phyloP scores from a whole-genome alignment of 345 rosid species.

The Punica granatum region DNA sequence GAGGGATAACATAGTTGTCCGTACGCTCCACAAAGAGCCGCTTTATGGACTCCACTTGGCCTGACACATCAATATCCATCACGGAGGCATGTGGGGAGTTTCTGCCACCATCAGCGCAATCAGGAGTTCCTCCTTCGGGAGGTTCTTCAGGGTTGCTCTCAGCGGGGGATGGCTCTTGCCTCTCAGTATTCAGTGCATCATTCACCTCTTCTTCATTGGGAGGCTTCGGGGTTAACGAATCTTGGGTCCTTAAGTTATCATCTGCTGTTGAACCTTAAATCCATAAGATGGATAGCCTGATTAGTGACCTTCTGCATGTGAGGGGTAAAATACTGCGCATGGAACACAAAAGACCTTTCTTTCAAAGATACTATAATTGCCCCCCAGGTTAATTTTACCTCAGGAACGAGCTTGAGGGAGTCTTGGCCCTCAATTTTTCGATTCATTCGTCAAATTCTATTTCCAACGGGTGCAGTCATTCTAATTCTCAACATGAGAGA shows the following conservation, averaged over 20 bases:
- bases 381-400: neutral
- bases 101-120: constrained; percentile 5
- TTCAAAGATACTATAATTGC: neutral
- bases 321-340: neutral
- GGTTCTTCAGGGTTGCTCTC: constrained; percentile 20
- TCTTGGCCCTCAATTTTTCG: neutral
- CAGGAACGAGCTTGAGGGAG: neutral
- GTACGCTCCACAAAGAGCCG: constrained; percentile 43
- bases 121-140: constrained; percentile 16
- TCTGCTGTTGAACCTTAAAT: constrained; percentile 26
- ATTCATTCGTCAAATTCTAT: neutral
- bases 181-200: constrained; percentile 22
- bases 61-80: constrained; percentile 37
- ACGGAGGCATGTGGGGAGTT: constrained; percentile 24
- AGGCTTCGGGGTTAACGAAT: constrained; percentile 30
- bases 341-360: neutral
- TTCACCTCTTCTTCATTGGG: constrained; percentile 29
- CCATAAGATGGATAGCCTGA: neutral
- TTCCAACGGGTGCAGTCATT: neutral
- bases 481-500: neutral
- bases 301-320: neutral
- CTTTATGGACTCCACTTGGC: constrained; percentile 37
- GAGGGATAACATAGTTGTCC: constrained; percentile 58
- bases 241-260: constrained; percentile 41
- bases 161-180: constrained; percentile 26